Conservation (phyloP, 2,329 filamentous ascomycete genomes). For the Fusarium lyarnte region DNA sequence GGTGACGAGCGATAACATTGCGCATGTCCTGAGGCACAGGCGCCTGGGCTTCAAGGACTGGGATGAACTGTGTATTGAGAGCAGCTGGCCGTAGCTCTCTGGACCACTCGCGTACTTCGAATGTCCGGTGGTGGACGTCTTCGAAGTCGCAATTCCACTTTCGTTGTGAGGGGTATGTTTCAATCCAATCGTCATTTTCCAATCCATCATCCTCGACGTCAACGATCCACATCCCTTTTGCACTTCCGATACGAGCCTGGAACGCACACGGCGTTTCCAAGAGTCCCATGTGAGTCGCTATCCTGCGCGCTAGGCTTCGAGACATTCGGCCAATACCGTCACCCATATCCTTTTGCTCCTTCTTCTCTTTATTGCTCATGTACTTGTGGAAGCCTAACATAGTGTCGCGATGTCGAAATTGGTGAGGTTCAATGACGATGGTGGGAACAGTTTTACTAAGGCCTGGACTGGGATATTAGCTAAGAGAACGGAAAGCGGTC, state of each 20-base stretch:
- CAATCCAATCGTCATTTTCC: slow-evolving; percentile 68
- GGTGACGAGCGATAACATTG: slow-evolving; percentile 57
- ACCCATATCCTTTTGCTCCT: slow-evolving; percentile 63
- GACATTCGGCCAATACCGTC: slow-evolving; percentile 76
- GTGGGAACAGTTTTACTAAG: slow-evolving; percentile 62
- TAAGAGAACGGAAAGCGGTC: background rate
- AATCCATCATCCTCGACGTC: slow-evolving; percentile 57
- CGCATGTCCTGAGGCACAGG: slow-evolving; percentile 57
- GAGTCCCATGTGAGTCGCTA: slow-evolving; percentile 62
- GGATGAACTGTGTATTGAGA: slow-evolving; percentile 75
- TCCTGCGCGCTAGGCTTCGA: slow-evolving; percentile 61
- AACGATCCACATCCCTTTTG: slow-evolving; percentile 80
- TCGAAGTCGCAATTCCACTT: slow-evolving; percentile 69
- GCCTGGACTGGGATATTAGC: slow-evolving; percentile 48
- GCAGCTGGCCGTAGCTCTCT: slow-evolving; percentile 54
- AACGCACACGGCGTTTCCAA: slow-evolving; percentile 68
- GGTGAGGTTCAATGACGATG: slow-evolving; percentile 54
- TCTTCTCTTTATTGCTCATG: slow-evolving; percentile 67
- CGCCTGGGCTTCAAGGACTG: slow-evolving; percentile 71
- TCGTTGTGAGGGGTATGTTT: slow-evolving; percentile 71
- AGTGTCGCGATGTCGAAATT: slow-evolving; percentile 52
- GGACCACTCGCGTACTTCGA: slow-evolving; percentile 66
- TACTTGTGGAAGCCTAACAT: slow-evolving; percentile 46
- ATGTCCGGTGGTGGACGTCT: slow-evolving; percentile 65
- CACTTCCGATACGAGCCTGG: slow-evolving; percentile 76